Conservation (phyloP, 805 yeast genomes). For the Candida gorgasii region DNA sequence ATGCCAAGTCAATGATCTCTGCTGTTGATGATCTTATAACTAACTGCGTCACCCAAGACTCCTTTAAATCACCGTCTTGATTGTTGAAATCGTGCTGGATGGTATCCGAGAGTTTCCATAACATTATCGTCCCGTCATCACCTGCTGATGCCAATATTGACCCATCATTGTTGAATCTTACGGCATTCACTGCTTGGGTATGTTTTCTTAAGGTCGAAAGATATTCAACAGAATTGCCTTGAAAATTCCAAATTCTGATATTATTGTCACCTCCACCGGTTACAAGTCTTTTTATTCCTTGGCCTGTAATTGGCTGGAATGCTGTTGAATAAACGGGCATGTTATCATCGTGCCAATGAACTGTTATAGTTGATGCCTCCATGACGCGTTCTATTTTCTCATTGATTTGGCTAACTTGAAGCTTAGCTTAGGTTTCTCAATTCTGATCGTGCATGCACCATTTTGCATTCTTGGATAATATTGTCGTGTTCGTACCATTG, state of each 20-base stretch:
- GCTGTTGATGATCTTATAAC: slow-evolving; percentile 61
- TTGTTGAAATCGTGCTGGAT: slow-evolving; percentile 60
- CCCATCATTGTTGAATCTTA: slow-evolving; percentile 75
- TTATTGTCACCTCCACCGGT: slow-evolving; percentile 87
- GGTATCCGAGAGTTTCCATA: slow-evolving; percentile 68
- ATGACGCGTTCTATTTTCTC: slow-evolving; percentile 17
- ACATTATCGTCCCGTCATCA: slow-evolving; percentile 85
- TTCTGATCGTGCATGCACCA: not conserved
- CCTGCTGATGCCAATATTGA: slow-evolving; percentile 83
- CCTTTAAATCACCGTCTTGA: slow-evolving; percentile 57
- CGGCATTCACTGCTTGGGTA: slow-evolving; percentile 92
- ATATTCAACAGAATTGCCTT: slow-evolving; percentile 70
- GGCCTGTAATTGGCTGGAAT: slow-evolving; percentile 51
- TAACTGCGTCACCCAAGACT: slow-evolving; percentile 70
- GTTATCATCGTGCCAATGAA: slow-evolving; percentile 75
- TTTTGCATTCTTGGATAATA: too few species aligned
- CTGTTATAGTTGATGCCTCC: slow-evolving; percentile 50
- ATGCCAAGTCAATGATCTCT: slow-evolving; percentile 87
- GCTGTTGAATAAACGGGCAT: slow-evolving; percentile 71
- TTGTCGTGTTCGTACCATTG: slow-evolving; percentile 1
- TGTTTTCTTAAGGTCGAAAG: slow-evolving; percentile 82
- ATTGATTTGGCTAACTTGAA: too few species aligned
- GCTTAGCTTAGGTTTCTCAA: too few species aligned
- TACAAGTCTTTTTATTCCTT: slow-evolving; percentile 47
- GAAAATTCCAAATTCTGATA: slow-evolving; percentile 14